Evolutionary conservation across 2,329 filamentous ascomycete genomes (phyloP).

Genomic region (Uncinocarpus reesii): DNA sequence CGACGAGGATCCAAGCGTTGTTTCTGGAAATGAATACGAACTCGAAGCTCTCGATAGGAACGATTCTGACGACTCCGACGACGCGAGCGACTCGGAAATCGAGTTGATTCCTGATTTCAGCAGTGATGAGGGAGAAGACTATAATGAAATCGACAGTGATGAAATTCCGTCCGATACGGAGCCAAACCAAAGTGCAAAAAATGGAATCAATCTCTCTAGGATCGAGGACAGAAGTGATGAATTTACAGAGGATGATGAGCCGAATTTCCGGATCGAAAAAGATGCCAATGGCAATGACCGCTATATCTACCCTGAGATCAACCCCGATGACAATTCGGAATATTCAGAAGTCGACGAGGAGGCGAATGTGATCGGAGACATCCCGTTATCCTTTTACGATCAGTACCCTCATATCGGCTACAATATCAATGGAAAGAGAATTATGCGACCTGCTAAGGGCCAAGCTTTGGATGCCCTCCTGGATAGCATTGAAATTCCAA

Average conservation of each 20-base stretch:
- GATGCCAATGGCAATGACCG: slow-evolving; percentile 86
- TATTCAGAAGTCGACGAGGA: slow-evolving; percentile 73
- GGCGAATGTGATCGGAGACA: slow-evolving; percentile 88
- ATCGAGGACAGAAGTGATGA: slow-evolving; percentile 22
- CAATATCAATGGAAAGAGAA: slow-evolving; percentile 96
- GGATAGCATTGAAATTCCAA: slow-evolving; percentile 91
- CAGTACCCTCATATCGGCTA: slow-evolving; percentile 97
- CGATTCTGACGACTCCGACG: slow-evolving; percentile 33
- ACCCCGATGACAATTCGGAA: slow-evolving; percentile 92
- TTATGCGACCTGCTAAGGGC: slow-evolving; percentile 88
- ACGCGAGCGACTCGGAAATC: slow-evolving; percentile 36
- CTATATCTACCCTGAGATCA: slow-evolving; percentile 88
- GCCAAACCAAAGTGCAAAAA: slow-evolving; percentile 33
- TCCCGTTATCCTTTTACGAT: slow-evolving; percentile 90
- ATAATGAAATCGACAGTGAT: slow-evolving; percentile 39
- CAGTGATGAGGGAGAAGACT: slow-evolving; percentile 39
- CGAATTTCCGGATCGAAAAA: slow-evolving; percentile 53
- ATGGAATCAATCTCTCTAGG: slow-evolving; percentile 28
- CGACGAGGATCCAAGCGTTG: slow-evolving; percentile 40
- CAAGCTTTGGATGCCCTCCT: slow-evolving; percentile 86
- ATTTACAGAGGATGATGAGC: slow-evolving; percentile 30
- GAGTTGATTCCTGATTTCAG: slow-evolving; percentile 49
- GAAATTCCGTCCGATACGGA: slow-evolving; percentile 40
- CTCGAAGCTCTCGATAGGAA: slow-evolving; percentile 34
- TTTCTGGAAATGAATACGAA: slow-evolving; percentile 52